Base-by-base conservation (phyloP, 2,329 filamentous ascomycete genomes). In the Diplodia mutila region DNA sequence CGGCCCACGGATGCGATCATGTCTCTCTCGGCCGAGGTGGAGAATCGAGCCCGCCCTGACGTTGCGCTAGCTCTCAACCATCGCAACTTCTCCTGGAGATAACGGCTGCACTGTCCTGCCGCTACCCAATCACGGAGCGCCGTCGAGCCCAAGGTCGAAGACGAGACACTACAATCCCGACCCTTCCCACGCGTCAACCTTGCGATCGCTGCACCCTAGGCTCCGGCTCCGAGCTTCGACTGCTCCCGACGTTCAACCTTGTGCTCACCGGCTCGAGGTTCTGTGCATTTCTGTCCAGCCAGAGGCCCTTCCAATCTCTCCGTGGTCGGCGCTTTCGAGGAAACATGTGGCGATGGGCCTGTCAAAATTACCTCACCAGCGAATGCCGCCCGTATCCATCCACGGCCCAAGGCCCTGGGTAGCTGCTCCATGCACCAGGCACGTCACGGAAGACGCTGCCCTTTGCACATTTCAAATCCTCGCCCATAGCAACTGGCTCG, bases 21-120 rank as follows among this genome's bases (percentile, higher is more conserved):
- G 42, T 18, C 27, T 32, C 27, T 25, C 52, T 61, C 57, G 57
- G 57, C 57, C 57, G 39, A 49, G 57, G 57, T 61, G 57, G 57
- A 61, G 57, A 23, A 21, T 25, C 25, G 39, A 42, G 25, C 39
- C 57, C 57, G 25, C 39, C 57, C 57, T 32, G 39, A 61, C 57
- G 57, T 9, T 61, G 39, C 37, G 29, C 39, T 48, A 61, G 39
- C 54, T 21, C 18, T 23, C 29, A 42, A 42, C 23, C 25, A 29
- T 7, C 57, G n/a, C 57, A 27, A 11, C 16, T n/a, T 61, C 57
- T 61, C 57, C 39, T 61, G 39, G 39, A 61, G 57, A 61, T 48
- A 61, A 49, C 57, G 57, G 9, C n/a, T 42, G n/a, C 29, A 39
- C 32, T 46, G 34, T 27, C 32, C 32, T 11, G 2, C 39, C 18